phyloP scores from a whole-genome alignment of 2,329 filamentous ascomycete species.

The Boeremia lycopersici region DNA sequence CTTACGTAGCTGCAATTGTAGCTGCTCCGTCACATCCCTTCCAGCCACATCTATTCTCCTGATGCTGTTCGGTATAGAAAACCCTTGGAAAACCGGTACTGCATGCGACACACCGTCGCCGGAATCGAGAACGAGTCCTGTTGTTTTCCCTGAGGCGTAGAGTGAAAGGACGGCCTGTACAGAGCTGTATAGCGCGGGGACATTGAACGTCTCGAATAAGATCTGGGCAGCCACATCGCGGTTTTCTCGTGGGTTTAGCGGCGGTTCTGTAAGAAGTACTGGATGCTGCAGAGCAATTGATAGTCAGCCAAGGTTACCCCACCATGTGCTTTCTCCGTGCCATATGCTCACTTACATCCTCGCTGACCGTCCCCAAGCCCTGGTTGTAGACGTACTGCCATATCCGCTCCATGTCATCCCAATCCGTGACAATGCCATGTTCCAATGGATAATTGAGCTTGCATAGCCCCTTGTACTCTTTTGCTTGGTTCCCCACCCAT shows the following conservation, averaged over 20 bases:
- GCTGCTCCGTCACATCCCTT: slow-evolving; percentile 91
- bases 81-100: slow-evolving; percentile 96
- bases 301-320: slow-evolving; percentile 18
- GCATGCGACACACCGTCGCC: slow-evolving; percentile 97
- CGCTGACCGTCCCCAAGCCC: slow-evolving; percentile 92
- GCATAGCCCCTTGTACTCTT: slow-evolving; percentile 86
- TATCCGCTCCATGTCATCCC: slow-evolving; percentile 99
- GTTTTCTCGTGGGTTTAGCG: slow-evolving; percentile 92
- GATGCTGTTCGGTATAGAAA: slow-evolving; percentile 95
- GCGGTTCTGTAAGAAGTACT: slow-evolving; percentile 93
- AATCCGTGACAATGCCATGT: slow-evolving; percentile 98
- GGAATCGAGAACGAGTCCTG: slow-evolving; percentile 92
- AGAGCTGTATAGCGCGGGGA: slow-evolving; percentile 92
- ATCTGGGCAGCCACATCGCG: slow-evolving; percentile 96
- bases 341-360: slow-evolving; percentile 70
- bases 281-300: slow-evolving; percentile 68
- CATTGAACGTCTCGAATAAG: slow-evolving; percentile 98
- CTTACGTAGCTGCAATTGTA: slow-evolving; percentile 90
- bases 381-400: slow-evolving; percentile 98
- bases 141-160: slow-evolving; percentile 94
- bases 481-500: slow-evolving; percentile 92
- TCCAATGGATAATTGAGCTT: slow-evolving; percentile 97
- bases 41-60: slow-evolving; percentile 95
- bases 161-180: slow-evolving; percentile 96
- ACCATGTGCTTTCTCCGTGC: slow-evolving; percentile 5